Evolutionary conservation across 2,329 filamentous ascomycete species (phyloP).

Genomic region (Waltergamsia citrina): DNA sequence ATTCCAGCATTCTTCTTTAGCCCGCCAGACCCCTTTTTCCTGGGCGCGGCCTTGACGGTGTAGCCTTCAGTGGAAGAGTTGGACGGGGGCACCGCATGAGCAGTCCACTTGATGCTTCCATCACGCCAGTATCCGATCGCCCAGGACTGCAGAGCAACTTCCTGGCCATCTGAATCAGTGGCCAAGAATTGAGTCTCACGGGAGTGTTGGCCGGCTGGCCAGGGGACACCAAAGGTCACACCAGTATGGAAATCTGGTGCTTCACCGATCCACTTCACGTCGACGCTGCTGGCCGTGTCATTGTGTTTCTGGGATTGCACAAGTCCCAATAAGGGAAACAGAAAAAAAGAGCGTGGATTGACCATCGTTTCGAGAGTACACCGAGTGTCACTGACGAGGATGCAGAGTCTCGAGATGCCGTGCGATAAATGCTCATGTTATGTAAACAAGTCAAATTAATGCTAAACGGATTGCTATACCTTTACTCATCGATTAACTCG

Average conservation of each 20-base stretch:
- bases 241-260: conserved; percentile 19
- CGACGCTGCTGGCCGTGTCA: not conserved
- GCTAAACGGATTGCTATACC: too few species aligned
- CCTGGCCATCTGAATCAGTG: conserved; percentile 8
- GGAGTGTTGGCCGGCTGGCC: conserved; percentile 23
- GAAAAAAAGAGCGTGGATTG: too few species aligned
- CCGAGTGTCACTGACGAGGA: too few species aligned
- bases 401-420: too few species aligned
- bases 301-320: not conserved
- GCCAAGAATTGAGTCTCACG: conserved; percentile 21
- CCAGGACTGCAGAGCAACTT: conserved; percentile 33
- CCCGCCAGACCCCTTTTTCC: not conserved
- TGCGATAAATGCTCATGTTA: too few species aligned
- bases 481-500: too few species aligned
- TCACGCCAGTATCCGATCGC: conserved; percentile 48
- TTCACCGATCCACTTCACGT: conserved; percentile 25
- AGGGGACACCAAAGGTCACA: conserved; percentile 29
- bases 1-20: too few species aligned
- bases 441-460: too few species aligned
- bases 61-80: conserved; percentile 30
- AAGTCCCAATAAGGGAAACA: not conserved
- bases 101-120: conserved; percentile 51
- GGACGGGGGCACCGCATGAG: conserved; percentile 38
- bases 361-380: too few species aligned
- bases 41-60: conserved; percentile 13